Evolutionary conservation across 495 filamentous ascomycete genomes (phyloP), one percentile per base, ranked within the genome.

Genomic region (Neurospora sp.): DNA sequence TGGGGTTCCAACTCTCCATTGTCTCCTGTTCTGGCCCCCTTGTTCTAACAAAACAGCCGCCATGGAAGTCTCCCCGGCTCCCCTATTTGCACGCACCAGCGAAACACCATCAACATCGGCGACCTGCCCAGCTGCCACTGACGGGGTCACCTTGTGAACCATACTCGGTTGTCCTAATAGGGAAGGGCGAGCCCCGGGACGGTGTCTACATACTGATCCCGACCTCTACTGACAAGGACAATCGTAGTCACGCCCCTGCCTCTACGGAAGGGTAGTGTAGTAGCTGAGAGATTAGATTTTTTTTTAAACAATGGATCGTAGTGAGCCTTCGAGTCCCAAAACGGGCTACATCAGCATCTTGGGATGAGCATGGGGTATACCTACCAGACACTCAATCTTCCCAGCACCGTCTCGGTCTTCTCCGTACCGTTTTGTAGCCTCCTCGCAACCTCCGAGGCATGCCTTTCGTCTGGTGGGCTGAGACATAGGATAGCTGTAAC

Each of bases 101-200:
- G 27, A 59, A 71, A 53, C 69, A 69, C 44, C 40, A 39, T 75
- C 45, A 61, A 73, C 31, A 73, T 78, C 77, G 77, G 74, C 75
- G 77, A 78, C 77, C 77, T 74, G 70, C 68, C 68, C 53, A 40
- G 69, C 37, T 39, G 38, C 42, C 68, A 41, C 42, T 65, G 40
- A 44, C 40, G 72, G 72, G 72, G 7, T 10, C 70, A 75, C 76
- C 45, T 61, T 71, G 72, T 59, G 41, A 38, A 38, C 70, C 65
- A 74, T 71, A 73, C 76, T 75, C 77, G 71, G 44, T 69, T 44
- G 68, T 37, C 74, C 70, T 61, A 44, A 65, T 72, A 72, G 37
- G 69, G 70, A 70, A 45, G 72, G 41, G 39, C 42, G 72, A 73
- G 72, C 39, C 65, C 42, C 22, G 35, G 38, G 35, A 40, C 44